A percentile compares a stretch with the other conserved stretches of the same genome.
phyloP scores from a whole-genome alignment of 2,329 filamentous ascomycete species.

The Aspergillus pseudoterreus region DNA sequence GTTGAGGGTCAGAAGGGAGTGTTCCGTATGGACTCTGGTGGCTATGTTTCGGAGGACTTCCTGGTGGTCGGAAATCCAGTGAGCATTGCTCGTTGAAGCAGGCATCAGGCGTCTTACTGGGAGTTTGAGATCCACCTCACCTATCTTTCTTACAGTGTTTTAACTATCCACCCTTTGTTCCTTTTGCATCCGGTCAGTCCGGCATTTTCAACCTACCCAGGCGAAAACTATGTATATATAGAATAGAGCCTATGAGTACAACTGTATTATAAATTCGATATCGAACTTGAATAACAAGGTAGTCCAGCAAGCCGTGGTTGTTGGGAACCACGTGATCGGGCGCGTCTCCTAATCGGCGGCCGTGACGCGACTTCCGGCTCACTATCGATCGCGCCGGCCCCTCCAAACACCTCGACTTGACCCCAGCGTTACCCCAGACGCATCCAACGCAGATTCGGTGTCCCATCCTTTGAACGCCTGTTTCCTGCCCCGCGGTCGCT shows the following conservation, averaged over 20 bases:
- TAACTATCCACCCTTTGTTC: constrained; percentile 6
- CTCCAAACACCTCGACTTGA: constrained; percentile 16
- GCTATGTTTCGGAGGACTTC: constrained; percentile 33
- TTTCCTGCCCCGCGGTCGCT: constrained; percentile 18
- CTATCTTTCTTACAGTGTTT: constrained; percentile 8
- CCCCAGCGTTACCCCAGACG: constrained; percentile 5
- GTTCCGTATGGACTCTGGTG: constrained; percentile 37
- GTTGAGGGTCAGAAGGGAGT: constrained; percentile 32
- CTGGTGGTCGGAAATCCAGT: constrained; percentile 30
- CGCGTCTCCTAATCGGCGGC: constrained; percentile 22
- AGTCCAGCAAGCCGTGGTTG: background rate
- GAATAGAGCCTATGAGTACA: background rate
- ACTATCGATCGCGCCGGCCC: constrained; percentile 19
- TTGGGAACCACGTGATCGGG: constrained; percentile 22
- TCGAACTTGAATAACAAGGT: background rate
- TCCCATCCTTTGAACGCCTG: background rate
- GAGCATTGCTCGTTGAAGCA: constrained; percentile 9
- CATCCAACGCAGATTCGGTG: background rate
- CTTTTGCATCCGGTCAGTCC: background rate
- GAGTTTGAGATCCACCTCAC: background rate
- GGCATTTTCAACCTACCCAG: background rate
- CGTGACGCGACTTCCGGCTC: constrained; percentile 17
- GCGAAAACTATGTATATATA: background rate
- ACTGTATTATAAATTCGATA: background rate
- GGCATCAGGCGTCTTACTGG: constrained; percentile 1